Evolutionary conservation across 73 alveolate genomes (phyloP), one percentile per base, ranked within the genome.

Genomic region (Stentor coeruleus): DNA sequence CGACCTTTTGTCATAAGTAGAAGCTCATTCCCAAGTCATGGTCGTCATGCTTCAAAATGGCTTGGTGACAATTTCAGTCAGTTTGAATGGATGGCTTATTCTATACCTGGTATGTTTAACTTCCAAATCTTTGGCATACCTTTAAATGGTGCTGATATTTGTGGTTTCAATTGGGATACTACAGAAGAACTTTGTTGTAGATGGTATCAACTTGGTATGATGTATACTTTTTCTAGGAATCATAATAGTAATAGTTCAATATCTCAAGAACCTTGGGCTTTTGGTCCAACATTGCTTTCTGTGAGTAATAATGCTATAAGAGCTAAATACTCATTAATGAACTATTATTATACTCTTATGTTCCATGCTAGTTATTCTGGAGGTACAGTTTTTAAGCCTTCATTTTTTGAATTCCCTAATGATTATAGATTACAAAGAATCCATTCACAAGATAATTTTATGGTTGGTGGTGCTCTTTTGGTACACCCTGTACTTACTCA

Each of bases 81-180:
- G 38, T 91, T 81, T 85, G 92, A 83, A 35, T 92, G 87, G 86
- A 86, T 97, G 97, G 89, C 84, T 76, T 84, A 85, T 83, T 92
- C 98, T n/a, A 91, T 97, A 59, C 85, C 96, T 74, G 95, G 97
- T 38, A 88, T 97, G 76, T 90, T 95, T 86, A 91, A 94, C 86
- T 95, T 94, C 93, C 91, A 95, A 42, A 86, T 97, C 87, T 97
- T 95, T 85, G 99, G 99, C n/a, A 89, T 95, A 40, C 98, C 98
- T 14, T 88, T 92, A 58, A 89, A 83, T 30, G 99, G 99, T 3
- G 99, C 97, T 82, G 98, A 97, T 79, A 94, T 95, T 74, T 97
- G 99, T 83, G 99, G 99, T 11, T 97, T 97, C 74, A 87, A 85
- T 57, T 83, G 85, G 0, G 82, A 93, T 60, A 81, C 97, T 14